phyloP scores from a whole-genome alignment of 2,329 filamentous ascomycete species.

The Trichophyton simii region DNA sequence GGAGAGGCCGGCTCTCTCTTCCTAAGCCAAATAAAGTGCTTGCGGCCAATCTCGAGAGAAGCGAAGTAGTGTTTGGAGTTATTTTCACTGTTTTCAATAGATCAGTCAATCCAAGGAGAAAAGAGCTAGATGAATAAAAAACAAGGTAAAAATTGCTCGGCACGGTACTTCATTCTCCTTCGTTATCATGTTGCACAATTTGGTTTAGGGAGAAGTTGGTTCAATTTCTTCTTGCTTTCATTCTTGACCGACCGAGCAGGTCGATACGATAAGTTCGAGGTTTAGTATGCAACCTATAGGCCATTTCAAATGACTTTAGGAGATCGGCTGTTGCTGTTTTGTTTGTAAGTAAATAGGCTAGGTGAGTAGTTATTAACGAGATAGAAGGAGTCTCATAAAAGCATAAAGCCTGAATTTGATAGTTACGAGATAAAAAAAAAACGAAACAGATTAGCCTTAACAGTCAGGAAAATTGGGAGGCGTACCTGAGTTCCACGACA shows the following conservation, averaged over 20 bases:
- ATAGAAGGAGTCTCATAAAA: background rate
- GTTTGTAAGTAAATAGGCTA: constrained; percentile 1
- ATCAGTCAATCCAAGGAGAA: constrained; percentile 5
- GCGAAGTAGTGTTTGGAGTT: constrained; percentile 4
- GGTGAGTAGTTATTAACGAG: background rate
- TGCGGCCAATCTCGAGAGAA: constrained; percentile 37
- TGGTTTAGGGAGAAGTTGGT: constrained; percentile 19
- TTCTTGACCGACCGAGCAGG: constrained; percentile 4
- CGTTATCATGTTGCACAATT: constrained; percentile 24
- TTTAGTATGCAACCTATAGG: constrained; percentile 16
- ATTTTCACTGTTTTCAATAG: background rate
- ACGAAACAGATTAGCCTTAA: constrained; percentile 11
- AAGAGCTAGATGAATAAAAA: constrained; percentile 1
- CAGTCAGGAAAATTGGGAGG: constrained; percentile 21
- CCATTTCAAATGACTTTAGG: constrained; percentile 41
- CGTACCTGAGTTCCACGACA: constrained; percentile 72
- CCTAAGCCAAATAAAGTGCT: constrained; percentile 27
- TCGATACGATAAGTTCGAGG: constrained; percentile 14
- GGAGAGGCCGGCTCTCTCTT: constrained; percentile 5
- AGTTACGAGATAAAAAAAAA: constrained; percentile 5
- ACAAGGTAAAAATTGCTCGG: constrained; percentile 7
- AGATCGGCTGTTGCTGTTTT: constrained; percentile 39
- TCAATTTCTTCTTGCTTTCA: background rate
- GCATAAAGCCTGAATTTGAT: constrained; percentile 14
- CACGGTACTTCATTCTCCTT: constrained; percentile 14